Base-by-base conservation (phyloP, 768 basidiomycete genomes). In the Myochromella boudieri region DNA sequence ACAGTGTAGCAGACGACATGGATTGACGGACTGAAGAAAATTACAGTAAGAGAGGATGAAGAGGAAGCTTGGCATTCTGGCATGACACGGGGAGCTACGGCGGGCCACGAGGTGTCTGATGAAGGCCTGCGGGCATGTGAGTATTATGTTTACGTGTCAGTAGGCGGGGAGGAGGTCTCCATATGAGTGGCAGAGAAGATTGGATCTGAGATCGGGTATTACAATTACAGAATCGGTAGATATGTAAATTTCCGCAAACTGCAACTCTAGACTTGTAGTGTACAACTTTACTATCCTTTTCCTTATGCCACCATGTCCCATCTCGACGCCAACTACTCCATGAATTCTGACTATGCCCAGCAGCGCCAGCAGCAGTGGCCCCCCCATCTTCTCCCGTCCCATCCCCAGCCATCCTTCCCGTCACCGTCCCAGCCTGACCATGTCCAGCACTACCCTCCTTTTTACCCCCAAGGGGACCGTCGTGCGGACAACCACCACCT, bases 191-290 rank as follows among this genome's bases (percentile, higher is more conserved):
- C 26, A n/a, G n/a, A n/a, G n/a, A n/a, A n/a, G 42, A 42, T 33
- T 37, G 49, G 49, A 55, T 55, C 54, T 55, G 39, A 55, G 54
- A 55, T 55, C 48, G 53, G 48, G 37, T 43, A 49, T 49, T 48
- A 46, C 22, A 11, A 20, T 24, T 32, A 28, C n/a, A n/a, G n/a
- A n/a, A n/a, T n/a, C n/a, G n/a, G n/a, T 24, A 27, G 24, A 51
- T 51, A 52, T 44, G 54, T 55, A 55, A 55, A 55, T 46, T 55
- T 53, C 46, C 36, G 25, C 45, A 46, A 36, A 46, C 45, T 37
- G 24, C 20, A 20, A n/a, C n/a, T n/a, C 20, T 47, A 11, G 20
- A 22, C 36, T 17, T 6, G 10, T 9, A 22, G 3, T 21, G 18
- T 20, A 36, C 15, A 17, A n/a, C n/a, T n/a, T n/a, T n/a, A n/a